phyloP scores from a whole-genome alignment of 495 filamentous ascomycete genomes.

The Aspergillus saccharolyticus region DNA sequence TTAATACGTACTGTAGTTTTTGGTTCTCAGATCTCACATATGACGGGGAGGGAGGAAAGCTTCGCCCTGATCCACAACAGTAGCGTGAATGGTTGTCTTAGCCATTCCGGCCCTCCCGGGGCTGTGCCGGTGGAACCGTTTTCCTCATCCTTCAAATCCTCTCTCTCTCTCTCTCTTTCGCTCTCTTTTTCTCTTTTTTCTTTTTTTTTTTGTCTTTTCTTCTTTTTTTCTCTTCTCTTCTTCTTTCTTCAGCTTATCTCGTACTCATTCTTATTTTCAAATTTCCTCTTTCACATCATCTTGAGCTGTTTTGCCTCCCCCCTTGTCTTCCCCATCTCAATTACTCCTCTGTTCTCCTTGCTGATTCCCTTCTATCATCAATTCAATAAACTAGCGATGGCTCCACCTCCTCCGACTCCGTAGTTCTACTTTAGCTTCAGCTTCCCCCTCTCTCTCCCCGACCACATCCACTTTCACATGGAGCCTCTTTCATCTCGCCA shows the following conservation, averaged over 20 bases:
- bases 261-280: background rate
- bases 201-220: background rate
- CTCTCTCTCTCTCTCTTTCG: slow-evolving; percentile 9
- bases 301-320: background rate
- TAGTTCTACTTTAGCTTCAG: background rate
- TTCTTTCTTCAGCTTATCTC: background rate
- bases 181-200: slow-evolving; percentile 1
- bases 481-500: background rate
- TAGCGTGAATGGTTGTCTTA: background rate
- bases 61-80: background rate
- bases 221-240: background rate
- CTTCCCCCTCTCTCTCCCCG: slow-evolving; percentile 14
- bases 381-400: background rate
- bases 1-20: background rate
- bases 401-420: background rate
- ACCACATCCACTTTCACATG: background rate
- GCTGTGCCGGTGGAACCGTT: slow-evolving; percentile 35
- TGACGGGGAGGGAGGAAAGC: background rate
- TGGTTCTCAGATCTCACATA: background rate
- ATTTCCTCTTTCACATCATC: background rate
- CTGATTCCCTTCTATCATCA: background rate
- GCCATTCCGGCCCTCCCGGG: slow-evolving; percentile 25
- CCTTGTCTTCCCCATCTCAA: background rate
- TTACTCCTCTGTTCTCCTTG: background rate
- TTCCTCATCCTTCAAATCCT: too few relatives aligned